Percentiles rank a stretch among this genome's conserved stretches.
phyloP scores from a whole-genome alignment of 371 early-diverging fungal species.

The Mortierella sp. region DNA sequence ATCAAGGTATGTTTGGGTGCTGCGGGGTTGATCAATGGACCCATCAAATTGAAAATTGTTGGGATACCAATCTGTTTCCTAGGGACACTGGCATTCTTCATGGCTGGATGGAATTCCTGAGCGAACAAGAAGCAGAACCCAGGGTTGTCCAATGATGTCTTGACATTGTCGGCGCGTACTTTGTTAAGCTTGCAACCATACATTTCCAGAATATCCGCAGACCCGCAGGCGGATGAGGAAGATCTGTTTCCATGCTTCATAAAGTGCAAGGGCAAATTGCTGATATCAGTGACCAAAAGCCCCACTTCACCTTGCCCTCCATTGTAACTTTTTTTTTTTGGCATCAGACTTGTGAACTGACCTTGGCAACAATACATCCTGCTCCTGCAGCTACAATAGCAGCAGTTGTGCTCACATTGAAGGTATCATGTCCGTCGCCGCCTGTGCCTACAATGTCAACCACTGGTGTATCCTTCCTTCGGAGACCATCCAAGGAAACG shows the following conservation, averaged over 20 bases:
- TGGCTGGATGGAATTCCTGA: slow-evolving; percentile 91
- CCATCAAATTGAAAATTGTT: slow-evolving; percentile 95
- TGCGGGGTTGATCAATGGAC: slow-evolving; percentile 94
- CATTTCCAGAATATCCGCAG: slow-evolving; percentile 93
- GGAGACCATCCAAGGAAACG: slow-evolving; percentile 61
- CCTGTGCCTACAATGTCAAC: slow-evolving; percentile 98
- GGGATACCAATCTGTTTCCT: slow-evolving; percentile 93
- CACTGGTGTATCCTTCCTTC: slow-evolving; percentile 60
- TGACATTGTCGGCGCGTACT: slow-evolving; percentile 74
- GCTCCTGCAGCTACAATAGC: slow-evolving; percentile 95
- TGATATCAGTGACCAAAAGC: background rate
- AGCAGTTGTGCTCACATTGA: slow-evolving; percentile 95
- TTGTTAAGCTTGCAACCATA: slow-evolving; percentile 78
- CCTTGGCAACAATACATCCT: slow-evolving; percentile 94
- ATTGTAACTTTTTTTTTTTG: slow-evolving; percentile 17
- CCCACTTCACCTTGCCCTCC: background rate
- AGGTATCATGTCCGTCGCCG: slow-evolving; percentile 97
- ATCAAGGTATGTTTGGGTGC: slow-evolving; percentile 84
- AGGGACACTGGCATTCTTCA: slow-evolving; percentile 82
- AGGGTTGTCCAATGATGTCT: slow-evolving; percentile 66
- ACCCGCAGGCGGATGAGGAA: slow-evolving; percentile 94
- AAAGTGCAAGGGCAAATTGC: background rate
- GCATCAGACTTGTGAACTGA: no score
- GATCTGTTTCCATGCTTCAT: slow-evolving; percentile 93
- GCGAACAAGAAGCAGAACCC: slow-evolving; percentile 95